phyloP scores from a whole-genome alignment of 257 asterid genomes.

The Primulina eburnea region DNA sequence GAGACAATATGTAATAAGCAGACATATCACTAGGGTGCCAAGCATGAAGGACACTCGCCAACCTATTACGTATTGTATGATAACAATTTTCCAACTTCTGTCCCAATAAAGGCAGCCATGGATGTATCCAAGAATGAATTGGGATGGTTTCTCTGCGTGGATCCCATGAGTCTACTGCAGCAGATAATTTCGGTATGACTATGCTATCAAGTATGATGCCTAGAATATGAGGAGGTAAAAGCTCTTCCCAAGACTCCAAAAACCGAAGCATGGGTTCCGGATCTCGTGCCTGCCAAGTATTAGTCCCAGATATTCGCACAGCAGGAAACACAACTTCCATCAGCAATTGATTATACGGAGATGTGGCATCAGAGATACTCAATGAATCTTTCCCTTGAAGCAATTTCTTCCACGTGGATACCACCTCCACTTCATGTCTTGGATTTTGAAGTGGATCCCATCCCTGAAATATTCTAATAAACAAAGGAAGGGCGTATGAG shows the following conservation, averaged over 20 bases:
- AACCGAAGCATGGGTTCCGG: slow-evolving; percentile 85
- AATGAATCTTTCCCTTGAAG: slow-evolving; percentile 52
- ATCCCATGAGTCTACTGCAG: slow-evolving; percentile 90
- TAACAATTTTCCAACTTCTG: slow-evolving; percentile 69
- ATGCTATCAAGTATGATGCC: slow-evolving; percentile 61
- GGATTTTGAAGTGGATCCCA: slow-evolving; percentile 97
- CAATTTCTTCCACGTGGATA: slow-evolving; percentile 66
- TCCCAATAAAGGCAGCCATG: slow-evolving; percentile 81
- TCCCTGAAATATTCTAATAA: slow-evolving; percentile 78
- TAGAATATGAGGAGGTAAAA: slow-evolving; percentile 60
- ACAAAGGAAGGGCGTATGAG: slow-evolving; percentile 76
- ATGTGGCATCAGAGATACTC: slow-evolving; percentile 43
- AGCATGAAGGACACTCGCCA: slow-evolving; percentile 86
- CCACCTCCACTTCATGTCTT: slow-evolving; percentile 62
- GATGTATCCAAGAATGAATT: slow-evolving; percentile 91
- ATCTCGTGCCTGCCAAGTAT: slow-evolving; percentile 88
- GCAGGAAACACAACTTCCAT: slow-evolving; percentile 96
- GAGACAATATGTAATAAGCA: slow-evolving; percentile 67
- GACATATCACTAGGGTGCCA: slow-evolving; percentile 93
- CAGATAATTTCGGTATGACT: slow-evolving; percentile 64
- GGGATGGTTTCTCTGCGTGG: slow-evolving; percentile 84
- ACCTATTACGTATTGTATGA: slow-evolving; percentile 64
- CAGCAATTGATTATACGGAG: slow-evolving; percentile 75
- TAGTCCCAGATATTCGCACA: slow-evolving; percentile 86
- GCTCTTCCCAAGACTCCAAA: slow-evolving; percentile 81